Percentiles rank a stretch among this genome's conserved stretches.
phyloP scores from a whole-genome alignment of 2,329 filamentous ascomycete genomes.

The Cordyceps farinosa region DNA sequence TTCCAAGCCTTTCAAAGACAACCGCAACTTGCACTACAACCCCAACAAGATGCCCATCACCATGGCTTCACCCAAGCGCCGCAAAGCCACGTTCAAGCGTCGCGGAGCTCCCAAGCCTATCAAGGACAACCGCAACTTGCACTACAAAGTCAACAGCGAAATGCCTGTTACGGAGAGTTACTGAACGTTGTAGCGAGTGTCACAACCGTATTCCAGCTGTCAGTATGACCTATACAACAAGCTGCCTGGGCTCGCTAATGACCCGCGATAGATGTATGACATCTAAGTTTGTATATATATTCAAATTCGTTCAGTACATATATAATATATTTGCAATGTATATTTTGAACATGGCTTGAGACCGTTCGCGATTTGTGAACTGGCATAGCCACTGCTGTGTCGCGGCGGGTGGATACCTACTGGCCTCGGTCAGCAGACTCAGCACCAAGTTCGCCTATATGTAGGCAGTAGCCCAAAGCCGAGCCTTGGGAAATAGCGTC shows the following conservation, averaged over 20 bases:
- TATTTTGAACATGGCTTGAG: background rate
- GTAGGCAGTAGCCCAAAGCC: background rate
- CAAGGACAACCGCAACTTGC: slow-evolving; percentile 3
- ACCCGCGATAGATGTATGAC: background rate
- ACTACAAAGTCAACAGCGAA: background rate
- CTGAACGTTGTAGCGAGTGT: background rate
- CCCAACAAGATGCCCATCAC: background rate
- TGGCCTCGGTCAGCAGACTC: background rate
- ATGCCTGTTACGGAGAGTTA: background rate
- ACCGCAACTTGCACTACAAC: slow-evolving; percentile 13
- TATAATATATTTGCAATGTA: slow-evolving; percentile 12
- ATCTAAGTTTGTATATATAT: background rate
- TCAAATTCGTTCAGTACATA: slow-evolving; percentile 5
- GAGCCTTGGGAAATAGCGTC: no score
- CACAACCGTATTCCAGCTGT: background rate
- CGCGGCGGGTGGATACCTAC: no score
- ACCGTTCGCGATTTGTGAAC: background rate
- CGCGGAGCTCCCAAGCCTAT: background rate
- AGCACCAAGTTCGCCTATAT: background rate
- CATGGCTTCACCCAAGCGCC: background rate
- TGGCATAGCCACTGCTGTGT: background rate
- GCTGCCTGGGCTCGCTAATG: background rate
- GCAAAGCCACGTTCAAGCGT: background rate
- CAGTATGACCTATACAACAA: background rate
- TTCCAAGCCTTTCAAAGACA: slow-evolving; percentile 3